Evolutionary conservation across 2,329 filamentous ascomycete species (phyloP).

Genomic region (Sclerotinia glacialis): DNA sequence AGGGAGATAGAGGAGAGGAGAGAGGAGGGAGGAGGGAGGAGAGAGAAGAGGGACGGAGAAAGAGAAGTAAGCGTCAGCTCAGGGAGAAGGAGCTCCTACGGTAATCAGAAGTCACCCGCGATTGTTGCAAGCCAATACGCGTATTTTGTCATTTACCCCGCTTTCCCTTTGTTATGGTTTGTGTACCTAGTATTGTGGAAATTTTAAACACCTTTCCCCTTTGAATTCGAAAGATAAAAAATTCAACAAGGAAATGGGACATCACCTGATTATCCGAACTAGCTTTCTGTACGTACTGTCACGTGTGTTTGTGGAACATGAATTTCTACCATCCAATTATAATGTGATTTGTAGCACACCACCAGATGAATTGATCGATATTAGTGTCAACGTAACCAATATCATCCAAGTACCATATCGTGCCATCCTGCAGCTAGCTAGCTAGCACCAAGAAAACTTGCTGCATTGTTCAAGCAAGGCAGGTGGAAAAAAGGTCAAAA

Average conservation of each 20-base stretch:
- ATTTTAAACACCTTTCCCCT: background rate
- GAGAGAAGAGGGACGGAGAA: background rate
- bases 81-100: background rate
- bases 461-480: background rate
- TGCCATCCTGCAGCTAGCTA: too few relatives aligned
- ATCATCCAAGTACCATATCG: too few relatives aligned
- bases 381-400: conserved; percentile 5
- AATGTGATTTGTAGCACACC: background rate
- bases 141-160: background rate
- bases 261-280: too few relatives aligned
- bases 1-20: background rate
- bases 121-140: background rate
- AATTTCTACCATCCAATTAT: too few relatives aligned
- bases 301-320: too few relatives aligned
- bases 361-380: background rate
- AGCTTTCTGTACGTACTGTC: too few relatives aligned
- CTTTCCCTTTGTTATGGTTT: background rate
- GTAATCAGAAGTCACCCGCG: too few relatives aligned
- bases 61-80: background rate
- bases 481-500: background rate
- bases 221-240: background rate
- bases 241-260: background rate
- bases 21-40: background rate
- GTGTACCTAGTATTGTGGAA: background rate
- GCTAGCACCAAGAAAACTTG: too few relatives aligned